Percentiles rank a stretch among this genome's conserved stretches.
These are phyloP conservation scores for Physcomitrellopsis africana DNA, from an alignment of 225 moss, liverwort and hornwort species.

Conservation along the genomic window DNA sequence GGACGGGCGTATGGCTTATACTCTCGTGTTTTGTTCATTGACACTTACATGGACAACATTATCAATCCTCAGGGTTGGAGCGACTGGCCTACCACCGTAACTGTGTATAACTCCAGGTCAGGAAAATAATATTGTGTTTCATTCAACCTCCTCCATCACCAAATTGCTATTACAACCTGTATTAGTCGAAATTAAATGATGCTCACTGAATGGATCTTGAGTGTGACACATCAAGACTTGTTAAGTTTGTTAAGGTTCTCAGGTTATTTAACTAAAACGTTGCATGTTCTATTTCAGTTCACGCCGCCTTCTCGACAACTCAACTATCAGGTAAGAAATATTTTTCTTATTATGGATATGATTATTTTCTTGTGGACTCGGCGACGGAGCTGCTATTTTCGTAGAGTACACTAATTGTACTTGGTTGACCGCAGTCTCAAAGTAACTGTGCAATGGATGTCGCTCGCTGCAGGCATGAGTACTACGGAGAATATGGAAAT, in stretches of 20 bases:
- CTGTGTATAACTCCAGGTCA: slow-evolving; percentile 5
- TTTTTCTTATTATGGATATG: background rate
- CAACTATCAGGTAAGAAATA: slow-evolving; percentile 29
- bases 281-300: slow-evolving; percentile 26
- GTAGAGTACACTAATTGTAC: too few relatives aligned
- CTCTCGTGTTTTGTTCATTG: slow-evolving; percentile 60
- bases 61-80: slow-evolving; percentile 56
- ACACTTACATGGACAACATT: slow-evolving; percentile 58
- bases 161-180: too few relatives aligned
- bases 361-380: background rate
- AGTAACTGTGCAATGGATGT: too few relatives aligned
- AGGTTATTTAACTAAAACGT: slow-evolving; percentile 6
- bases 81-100: slow-evolving; percentile 37
- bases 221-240: background rate
- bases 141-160: background rate
- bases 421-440: too few relatives aligned
- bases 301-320: slow-evolving; percentile 32
- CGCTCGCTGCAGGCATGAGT: slow-evolving; percentile 46
- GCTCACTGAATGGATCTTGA: too few relatives aligned
- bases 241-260: background rate
- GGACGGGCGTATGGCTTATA: slow-evolving; percentile 67
- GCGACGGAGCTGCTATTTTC: background rate
- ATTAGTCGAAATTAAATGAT: too few relatives aligned
- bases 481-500: slow-evolving; percentile 53
- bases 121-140: slow-evolving; percentile 14